Conservation (phyloP, 768 basidiomycete genomes). For the Leccinellum rugosiceps region DNA sequence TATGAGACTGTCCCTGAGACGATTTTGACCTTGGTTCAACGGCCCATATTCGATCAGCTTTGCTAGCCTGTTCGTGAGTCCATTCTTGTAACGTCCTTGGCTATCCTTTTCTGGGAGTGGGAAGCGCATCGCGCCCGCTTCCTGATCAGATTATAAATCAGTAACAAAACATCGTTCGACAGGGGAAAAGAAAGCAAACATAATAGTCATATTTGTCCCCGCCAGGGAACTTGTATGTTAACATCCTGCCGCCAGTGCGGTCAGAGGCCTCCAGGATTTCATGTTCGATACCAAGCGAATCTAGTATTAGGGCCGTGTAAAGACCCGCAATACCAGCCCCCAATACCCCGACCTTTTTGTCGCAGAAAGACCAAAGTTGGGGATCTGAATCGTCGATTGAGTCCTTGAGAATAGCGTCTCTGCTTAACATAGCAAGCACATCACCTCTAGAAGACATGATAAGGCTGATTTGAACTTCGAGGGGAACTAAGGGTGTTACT, state of each 20-base stretch:
- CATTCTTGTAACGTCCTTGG: conserved; percentile 14
- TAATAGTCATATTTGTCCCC: conserved; percentile 35
- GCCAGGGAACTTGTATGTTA: conserved; percentile 39
- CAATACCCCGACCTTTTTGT: conserved; percentile 16
- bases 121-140: conserved; percentile 41
- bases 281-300: conserved; percentile 40
- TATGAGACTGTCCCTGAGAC: conserved; percentile 18
- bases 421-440: too few species aligned
- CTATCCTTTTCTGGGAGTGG: conserved; percentile 18
- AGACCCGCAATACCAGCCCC: conserved; percentile 31
- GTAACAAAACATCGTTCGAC: not conserved
- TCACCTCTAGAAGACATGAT: too few species aligned
- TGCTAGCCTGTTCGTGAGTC: conserved; percentile 31
- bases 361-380: not conserved
- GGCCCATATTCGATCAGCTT: conserved; percentile 28
- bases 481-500: too few species aligned
- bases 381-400: not conserved
- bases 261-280: conserved; percentile 43
- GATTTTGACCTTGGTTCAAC: conserved; percentile 18
- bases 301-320: conserved; percentile 44
- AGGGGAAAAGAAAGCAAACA: conserved; percentile 7
- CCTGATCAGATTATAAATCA: conserved; percentile 6
- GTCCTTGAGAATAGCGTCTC: too few species aligned
- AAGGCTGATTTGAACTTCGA: too few species aligned
- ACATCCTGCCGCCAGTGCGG: conserved; percentile 43